Percentiles rank a stretch among this genome's conserved stretches.
These are phyloP conservation scores for Phalaenopsis equestris DNA, from an alignment of 106 monocot species.

Conservation along the genomic window DNA sequence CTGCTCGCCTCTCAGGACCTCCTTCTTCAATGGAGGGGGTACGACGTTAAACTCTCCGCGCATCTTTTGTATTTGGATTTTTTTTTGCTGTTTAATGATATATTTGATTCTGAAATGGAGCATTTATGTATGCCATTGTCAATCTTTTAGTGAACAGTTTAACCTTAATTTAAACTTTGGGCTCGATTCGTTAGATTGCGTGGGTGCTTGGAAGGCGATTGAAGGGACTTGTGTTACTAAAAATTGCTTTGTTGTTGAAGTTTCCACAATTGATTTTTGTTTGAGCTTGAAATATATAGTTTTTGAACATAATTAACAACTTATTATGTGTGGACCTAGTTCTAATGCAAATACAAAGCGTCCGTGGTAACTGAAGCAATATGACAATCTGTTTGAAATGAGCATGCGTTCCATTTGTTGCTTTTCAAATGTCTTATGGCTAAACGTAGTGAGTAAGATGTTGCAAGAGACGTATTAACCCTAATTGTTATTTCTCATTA, in stretches of 20 bases:
- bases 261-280: background rate
- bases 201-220: background rate
- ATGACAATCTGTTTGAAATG: background rate
- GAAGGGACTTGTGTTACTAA: background rate
- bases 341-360: background rate
- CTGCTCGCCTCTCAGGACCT: conserved; percentile 24
- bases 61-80: background rate
- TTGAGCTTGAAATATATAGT: background rate
- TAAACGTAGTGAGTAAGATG: background rate
- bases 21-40: conserved; percentile 68
- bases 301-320: background rate
- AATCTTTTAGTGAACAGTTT: background rate
- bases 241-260: background rate
- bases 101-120: background rate
- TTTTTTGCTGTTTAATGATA: background rate
- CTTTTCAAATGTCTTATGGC: background rate
- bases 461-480: background rate
- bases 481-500: background rate
- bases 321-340: background rate
- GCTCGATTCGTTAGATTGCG: background rate
- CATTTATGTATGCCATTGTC: background rate
- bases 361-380: background rate
- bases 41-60: background rate
- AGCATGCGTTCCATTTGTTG: background rate
- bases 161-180: background rate